Evolutionary conservation across 1,139 yeast species (phyloP), one percentile per base, ranked within the genome.

Genomic region (Yamadazyma atmosphaerica): DNA sequence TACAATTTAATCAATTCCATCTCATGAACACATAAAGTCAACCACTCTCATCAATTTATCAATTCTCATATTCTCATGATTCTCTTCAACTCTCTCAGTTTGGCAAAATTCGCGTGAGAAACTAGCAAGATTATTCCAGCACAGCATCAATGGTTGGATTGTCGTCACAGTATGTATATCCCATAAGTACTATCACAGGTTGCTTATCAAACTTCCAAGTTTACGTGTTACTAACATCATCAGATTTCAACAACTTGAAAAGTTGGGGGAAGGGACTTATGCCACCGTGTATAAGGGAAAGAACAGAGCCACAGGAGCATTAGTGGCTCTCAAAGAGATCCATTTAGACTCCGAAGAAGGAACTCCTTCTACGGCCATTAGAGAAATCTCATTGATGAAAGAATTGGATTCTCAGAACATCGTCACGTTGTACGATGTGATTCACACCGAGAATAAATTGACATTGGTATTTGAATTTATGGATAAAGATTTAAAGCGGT

Each of bases 231-330:
- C 33, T 31, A 21, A 31, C 25, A 18, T 15, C 4, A n/a, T 11
- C 12, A 32, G 34, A n/a, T 72, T 72, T 51, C 77, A 71, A 49
- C 77, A 73, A 56, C 80, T 92, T 47, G 98, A 90, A 64, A 90
- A 90, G 67, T 76, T 90, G 41, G 98, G 98, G 31, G 97, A 90
- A 63, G 98, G 98, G 42, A 92, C 98, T 1, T 92, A 92, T 70
- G 98, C 98, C 40, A 92, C 98, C 5, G 98, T 92, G 19, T 92
- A 92, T 68, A 92, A 90, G 56, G 98, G 98, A 9, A 75, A 96
- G 44, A 92, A 92, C 61, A 79, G 95, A 39, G 79, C 88, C 41
- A 85, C 96, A 0, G 98, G 98, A 4, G 89, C 92, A 23, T 74
- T 88, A 37, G 98, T 92, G 17, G 98, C 98, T 1, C 70, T 92